Conservation (phyloP, 495 filamentous ascomycete species). For the Penicillium canariense region DNA sequence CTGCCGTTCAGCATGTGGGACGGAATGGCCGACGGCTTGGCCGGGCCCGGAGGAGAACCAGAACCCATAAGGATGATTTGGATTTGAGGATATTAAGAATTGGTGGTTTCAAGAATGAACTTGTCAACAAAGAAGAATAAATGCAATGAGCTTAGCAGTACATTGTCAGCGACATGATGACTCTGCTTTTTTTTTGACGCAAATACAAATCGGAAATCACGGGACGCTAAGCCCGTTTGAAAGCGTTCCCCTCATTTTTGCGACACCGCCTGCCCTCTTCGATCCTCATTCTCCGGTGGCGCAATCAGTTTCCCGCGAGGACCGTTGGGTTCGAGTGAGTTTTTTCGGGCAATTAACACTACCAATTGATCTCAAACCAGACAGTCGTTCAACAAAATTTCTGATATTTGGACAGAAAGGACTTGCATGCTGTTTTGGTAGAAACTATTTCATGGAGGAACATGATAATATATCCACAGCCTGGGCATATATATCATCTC, state of each 20-base stretch:
- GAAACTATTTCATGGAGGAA: neutral
- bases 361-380: too few relatives aligned
- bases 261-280: constrained; percentile 14
- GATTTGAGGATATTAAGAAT: neutral
- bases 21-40: constrained; percentile 48
- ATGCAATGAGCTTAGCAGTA: constrained; percentile 1
- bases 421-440: constrained; percentile 2
- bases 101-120: neutral
- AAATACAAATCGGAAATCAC: constrained; percentile 21
- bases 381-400: too few relatives aligned
- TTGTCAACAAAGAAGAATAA: neutral
- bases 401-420: too few relatives aligned
- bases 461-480: neutral
- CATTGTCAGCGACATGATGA: constrained; percentile 11
- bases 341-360: too few relatives aligned
- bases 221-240: constrained; percentile 18
- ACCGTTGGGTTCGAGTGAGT: neutral
- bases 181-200: constrained; percentile 24
- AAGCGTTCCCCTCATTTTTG: constrained; percentile 10
- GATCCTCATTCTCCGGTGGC: constrained; percentile 1
- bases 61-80: constrained; percentile 35
- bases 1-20: constrained; percentile 49
- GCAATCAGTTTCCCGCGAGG: constrained; percentile 12
- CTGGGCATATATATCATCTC: neutral
- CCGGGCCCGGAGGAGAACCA: constrained; percentile 34